Percentiles rank a stretch among this genome's conserved stretches.
These are phyloP conservation scores for Neoarthrinium moseri DNA, from an alignment of 2,329 filamentous ascomycete genomes.

Conservation along the genomic window DNA sequence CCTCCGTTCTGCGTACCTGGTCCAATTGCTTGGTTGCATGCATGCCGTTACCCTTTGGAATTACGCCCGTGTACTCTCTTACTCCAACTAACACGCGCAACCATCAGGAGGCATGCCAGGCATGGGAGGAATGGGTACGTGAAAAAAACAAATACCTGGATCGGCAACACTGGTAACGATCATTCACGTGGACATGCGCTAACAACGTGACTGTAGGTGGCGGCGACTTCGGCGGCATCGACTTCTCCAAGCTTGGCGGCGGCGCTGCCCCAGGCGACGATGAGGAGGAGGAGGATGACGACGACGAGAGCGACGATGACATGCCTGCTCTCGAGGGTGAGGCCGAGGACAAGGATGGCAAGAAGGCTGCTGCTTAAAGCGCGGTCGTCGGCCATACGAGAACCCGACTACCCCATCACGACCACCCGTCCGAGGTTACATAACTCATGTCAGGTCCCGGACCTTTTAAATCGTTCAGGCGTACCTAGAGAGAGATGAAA, in stretches of 20 bases:
- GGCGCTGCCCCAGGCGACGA: slow-evolving; percentile 47
- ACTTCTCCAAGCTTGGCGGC: slow-evolving; percentile 87
- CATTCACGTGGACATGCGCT: slow-evolving; percentile 11
- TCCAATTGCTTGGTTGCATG: not conserved
- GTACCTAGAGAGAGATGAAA: slow-evolving; percentile 10
- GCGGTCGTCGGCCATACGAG: not conserved
- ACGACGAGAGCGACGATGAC: slow-evolving; percentile 62
- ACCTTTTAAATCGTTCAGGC: slow-evolving; percentile 7
- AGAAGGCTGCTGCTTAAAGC: slow-evolving; percentile 21
- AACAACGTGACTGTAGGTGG: slow-evolving; percentile 31
- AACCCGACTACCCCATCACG: not conserved
- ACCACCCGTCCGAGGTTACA: slow-evolving; percentile 6
- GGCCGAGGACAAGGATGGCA: slow-evolving; percentile 51
- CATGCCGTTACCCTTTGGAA: not conserved
- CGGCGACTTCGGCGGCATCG: slow-evolving; percentile 81
- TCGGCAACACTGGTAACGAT: not conserved
- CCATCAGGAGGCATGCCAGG: slow-evolving; percentile 49
- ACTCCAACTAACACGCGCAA: slow-evolving; percentile 12
- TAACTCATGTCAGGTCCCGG: slow-evolving; percentile 19
- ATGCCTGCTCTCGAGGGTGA: slow-evolving; percentile 86
- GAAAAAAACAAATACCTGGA: not conserved
- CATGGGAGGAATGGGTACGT: slow-evolving; percentile 23
- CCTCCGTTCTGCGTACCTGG: not conserved
- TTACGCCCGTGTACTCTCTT: not conserved
- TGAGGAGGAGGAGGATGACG: slow-evolving; percentile 46